A percentile compares a stretch with the other conserved stretches of the same genome.
Evolutionary conservation across 306 rosid species (phyloP).

Genomic region (Prinsepia uniflora): DNA sequence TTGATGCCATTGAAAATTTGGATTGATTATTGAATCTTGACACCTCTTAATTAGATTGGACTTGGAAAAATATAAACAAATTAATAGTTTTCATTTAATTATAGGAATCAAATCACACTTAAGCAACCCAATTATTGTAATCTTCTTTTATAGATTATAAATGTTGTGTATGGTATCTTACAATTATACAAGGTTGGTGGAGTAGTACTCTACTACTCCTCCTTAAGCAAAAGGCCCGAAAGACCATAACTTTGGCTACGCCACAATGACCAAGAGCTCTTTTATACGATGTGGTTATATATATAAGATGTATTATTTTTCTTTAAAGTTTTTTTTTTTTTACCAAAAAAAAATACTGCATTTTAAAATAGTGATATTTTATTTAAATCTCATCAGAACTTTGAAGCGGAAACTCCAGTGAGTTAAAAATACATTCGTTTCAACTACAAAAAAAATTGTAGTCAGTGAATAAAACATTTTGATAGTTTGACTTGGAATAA

Average conservation of each 20-base stretch:
- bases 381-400: too few species aligned
- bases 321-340: too few species aligned
- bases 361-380: too few species aligned
- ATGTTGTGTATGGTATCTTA: neutral
- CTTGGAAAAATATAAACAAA: neutral
- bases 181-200: neutral
- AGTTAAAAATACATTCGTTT: too few species aligned
- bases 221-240: neutral
- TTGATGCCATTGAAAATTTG: neutral
- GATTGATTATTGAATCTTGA: constrained; percentile 1
- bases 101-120: constrained; percentile 15
- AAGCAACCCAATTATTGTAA: neutral
- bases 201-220: neutral
- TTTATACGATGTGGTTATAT: too few species aligned
- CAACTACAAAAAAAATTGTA: too few species aligned
- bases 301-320: too few species aligned
- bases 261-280: neutral
- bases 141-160: neutral
- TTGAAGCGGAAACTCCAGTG: too few species aligned
- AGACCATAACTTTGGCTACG: neutral
- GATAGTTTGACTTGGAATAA: neutral
- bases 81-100: constrained; percentile 7
- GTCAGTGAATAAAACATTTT: neutral
- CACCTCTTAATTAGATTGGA: neutral
- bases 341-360: too few species aligned